Base-by-base conservation (phyloP, 2,329 filamentous ascomycete genomes). In the Diatrype stigma region DNA sequence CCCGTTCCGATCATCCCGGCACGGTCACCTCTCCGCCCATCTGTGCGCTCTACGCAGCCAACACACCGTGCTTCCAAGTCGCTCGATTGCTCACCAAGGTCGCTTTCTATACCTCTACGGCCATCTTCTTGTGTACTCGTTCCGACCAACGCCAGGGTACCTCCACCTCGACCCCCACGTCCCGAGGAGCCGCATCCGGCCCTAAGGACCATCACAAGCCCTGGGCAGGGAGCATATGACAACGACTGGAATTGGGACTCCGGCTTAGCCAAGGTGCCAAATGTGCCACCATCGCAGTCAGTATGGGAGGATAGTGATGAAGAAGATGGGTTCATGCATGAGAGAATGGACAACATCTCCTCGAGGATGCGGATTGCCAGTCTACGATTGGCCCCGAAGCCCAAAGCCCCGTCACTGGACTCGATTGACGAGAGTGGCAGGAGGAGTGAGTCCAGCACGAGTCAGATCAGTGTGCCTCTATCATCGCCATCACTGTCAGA, bases 241-340 rank as follows among this genome's bases (percentile, higher is more conserved):
- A 70, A 76, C 53, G 69, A 71, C 53, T 72, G 71, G 64, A 84
- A 80, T 65, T 73, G 81, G 52, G 80, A 84, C 59, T 84, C 80
- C 22, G 77, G 74, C 7, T 72, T 5, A 17, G 7, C 22, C 22
- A 44, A 79, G 47, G 75, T 76, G 47, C 70, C 75, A 12, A 76
- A 75, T 16, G 68, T 71, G 30, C 75, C 74, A 32, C 56, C 57
- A 8, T 61, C 65, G 16, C 62, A 62, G 50, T 73, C 70, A 21
- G 69, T 70, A 45, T 69, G 62, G 32, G 70, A 71, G 46, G 70
- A 74, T 49, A 62, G 68, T 51, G 75, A 75, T 51, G 65, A 73
- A 55, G 66, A 70, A 58, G 67, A 65, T 49, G 69, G 67, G 21
- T 66, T 67, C 45, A 53, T 56, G 3, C 66, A 64, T 47, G 59